These are phyloP conservation scores for Citrus reticulata DNA, from an alignment of 345 rosid genomes.

Conservation along the genomic window DNA sequence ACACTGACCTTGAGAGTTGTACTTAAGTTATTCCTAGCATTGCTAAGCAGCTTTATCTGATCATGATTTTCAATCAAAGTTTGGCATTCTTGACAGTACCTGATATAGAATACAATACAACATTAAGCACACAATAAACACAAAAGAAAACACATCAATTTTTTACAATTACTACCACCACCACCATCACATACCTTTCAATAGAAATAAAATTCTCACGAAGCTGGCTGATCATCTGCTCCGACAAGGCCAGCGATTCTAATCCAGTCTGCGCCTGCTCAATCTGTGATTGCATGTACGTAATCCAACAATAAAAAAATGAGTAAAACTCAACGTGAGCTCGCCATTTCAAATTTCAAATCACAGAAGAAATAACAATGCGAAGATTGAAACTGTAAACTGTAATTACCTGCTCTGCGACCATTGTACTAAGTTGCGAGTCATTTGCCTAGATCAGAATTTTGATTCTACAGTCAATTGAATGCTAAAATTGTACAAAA, in stretches of 20 bases:
- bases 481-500: not conserved
- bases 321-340: not conserved
- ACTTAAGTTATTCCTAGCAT: conserved; percentile 88
- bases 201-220: conserved; percentile 82
- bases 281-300: conserved; percentile 40
- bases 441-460: conserved; percentile 68
- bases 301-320: not conserved
- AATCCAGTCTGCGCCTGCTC: conserved; percentile 89
- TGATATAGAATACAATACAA: conserved; percentile 28
- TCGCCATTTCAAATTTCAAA: not conserved
- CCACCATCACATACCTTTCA: conserved; percentile 51
- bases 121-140: conserved; percentile 1
- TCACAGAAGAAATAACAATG: not conserved
- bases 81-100: conserved; percentile 95
- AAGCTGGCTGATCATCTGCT: conserved; percentile 65
- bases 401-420: conserved; percentile 79
- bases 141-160: not conserved
- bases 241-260: conserved; percentile 65
- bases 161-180: not conserved
- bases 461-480: not conserved
- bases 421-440: conserved; percentile 99
- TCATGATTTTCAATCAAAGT: conserved; percentile 96
- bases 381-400: not conserved
- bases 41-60: conserved; percentile 96
- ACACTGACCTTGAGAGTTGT: conserved; percentile 75